Evolutionary conservation across 148 eudicot species (phyloP).

Genomic region (Spergularia bocconei): DNA sequence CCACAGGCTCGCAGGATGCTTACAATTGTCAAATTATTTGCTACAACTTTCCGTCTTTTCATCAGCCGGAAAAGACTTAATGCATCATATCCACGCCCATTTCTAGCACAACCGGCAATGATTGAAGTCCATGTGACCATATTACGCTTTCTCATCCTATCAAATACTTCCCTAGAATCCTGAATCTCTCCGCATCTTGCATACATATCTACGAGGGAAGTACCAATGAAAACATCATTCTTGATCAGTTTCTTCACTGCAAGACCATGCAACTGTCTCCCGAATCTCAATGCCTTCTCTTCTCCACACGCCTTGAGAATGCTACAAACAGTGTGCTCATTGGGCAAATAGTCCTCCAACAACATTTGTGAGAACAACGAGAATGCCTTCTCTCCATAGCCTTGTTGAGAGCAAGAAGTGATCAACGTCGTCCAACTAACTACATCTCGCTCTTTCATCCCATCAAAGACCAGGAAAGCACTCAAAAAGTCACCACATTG

Average conservation of each 20-base stretch:
- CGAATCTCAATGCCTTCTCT: conserved; percentile 58
- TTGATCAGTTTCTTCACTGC: conserved; percentile 52
- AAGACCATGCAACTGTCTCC: conserved; percentile 68
- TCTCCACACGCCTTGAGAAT: conserved; percentile 77
- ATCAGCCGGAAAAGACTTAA: conserved; percentile 56
- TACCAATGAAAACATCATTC: conserved; percentile 62
- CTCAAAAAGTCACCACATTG: conserved; percentile 57
- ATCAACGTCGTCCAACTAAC: conserved; percentile 86
- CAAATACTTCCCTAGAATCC: conserved; percentile 61
- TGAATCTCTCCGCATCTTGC: conserved; percentile 60
- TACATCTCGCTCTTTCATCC: conserved; percentile 63
- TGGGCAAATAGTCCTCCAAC: conserved; percentile 50
- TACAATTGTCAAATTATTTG: conserved; percentile 66
- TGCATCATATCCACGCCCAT: conserved; percentile 67
- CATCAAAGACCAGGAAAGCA: conserved; percentile 54
- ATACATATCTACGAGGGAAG: conserved; percentile 78
- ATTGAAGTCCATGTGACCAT: conserved; percentile 80
- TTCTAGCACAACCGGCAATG: conserved; percentile 71
- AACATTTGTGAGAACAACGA: conserved; percentile 50
- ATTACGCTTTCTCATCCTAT: conserved; percentile 74
- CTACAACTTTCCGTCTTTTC: conserved; percentile 63
- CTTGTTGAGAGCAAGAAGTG: conserved; percentile 65
- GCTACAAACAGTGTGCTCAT: conserved; percentile 73
- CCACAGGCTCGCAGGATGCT: conserved; percentile 83
- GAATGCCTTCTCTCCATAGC: conserved; percentile 49